Conservation (phyloP, 352 stramenopile genomes). For the Globisporangium viniferum region DNA sequence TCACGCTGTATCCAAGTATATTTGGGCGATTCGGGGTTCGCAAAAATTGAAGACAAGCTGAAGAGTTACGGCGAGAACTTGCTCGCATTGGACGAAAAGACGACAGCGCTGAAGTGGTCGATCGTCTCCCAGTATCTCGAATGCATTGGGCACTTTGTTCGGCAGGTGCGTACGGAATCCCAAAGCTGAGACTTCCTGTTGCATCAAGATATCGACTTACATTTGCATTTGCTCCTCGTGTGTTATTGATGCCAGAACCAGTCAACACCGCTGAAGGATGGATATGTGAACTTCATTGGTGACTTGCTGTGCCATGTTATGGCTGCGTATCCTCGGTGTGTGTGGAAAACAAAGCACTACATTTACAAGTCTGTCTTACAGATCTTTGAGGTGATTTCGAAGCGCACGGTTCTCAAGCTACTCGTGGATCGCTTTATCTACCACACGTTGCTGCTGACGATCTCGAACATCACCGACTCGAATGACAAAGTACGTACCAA, state of each 20-base stretch:
- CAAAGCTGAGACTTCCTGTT: not conserved
- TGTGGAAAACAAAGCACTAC: slow-evolving; percentile 56
- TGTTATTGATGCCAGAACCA: slow-evolving; percentile 17
- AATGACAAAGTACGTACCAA: slow-evolving; percentile 16
- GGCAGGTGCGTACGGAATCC: slow-evolving; percentile 32
- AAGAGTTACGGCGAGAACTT: slow-evolving; percentile 67
- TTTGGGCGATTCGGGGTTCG: slow-evolving; percentile 42
- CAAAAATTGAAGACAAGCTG: slow-evolving; percentile 71
- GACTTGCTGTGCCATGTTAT: slow-evolving; percentile 61
- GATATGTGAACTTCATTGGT: slow-evolving; percentile 50
- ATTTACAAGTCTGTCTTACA: slow-evolving; percentile 51
- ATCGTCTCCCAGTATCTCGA: slow-evolving; percentile 56
- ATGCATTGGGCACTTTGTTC: slow-evolving; percentile 52
- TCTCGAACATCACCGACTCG: slow-evolving; percentile 60
- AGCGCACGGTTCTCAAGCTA: slow-evolving; percentile 30
- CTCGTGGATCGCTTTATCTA: slow-evolving; percentile 53
- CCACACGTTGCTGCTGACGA: slow-evolving; percentile 58
- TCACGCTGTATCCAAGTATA: slow-evolving; percentile 43
- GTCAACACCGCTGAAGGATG: slow-evolving; percentile 31
- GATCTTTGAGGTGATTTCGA: slow-evolving; percentile 41
- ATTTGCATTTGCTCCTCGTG: not conserved
- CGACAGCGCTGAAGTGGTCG: slow-evolving; percentile 53
- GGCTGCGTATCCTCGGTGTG: slow-evolving; percentile 54
- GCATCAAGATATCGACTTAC: not conserved
- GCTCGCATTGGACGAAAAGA: slow-evolving; percentile 47